Conservation (phyloP, 2,329 filamentous ascomycete genomes). For the Cercospora brassicicola region DNA sequence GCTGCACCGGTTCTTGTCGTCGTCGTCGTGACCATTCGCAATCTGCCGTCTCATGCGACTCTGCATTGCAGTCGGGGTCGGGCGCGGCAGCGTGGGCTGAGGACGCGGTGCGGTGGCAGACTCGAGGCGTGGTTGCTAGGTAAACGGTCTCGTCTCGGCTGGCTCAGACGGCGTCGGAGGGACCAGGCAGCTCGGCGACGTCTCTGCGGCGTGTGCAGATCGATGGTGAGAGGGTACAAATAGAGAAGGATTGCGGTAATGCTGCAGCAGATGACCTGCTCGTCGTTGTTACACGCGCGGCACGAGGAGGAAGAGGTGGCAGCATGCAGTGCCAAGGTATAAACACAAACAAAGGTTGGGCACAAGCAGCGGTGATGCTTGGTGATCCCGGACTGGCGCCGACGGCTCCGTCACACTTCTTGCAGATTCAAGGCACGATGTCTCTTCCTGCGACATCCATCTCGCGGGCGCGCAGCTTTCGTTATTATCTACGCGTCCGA, state of each 20-base stretch:
- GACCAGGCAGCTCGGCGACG: constrained; percentile 4
- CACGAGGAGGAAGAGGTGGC: neutral
- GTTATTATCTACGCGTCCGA: constrained; percentile 6
- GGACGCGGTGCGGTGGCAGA: constrained; percentile 6
- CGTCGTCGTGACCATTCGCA: constrained; percentile 1
- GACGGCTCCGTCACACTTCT: neutral
- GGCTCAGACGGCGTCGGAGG: neutral
- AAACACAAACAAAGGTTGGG: constrained; percentile 7
- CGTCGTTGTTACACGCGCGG: neutral
- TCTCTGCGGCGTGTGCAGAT: neutral
- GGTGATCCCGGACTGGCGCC: neutral
- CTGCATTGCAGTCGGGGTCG: neutral
- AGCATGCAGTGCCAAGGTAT: neutral
- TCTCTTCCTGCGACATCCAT: neutral
- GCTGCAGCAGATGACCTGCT: neutral
- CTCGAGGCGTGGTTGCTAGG: constrained; percentile 15
- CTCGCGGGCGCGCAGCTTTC: neutral
- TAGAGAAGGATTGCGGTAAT: neutral
- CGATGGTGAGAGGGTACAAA: neutral
- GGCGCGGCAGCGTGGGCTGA: neutral
- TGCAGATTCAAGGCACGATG: neutral
- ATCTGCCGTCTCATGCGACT: constrained; percentile 2
- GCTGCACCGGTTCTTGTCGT: neutral
- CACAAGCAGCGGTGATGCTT: neutral
- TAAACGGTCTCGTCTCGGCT: constrained; percentile 4